These are phyloP conservation scores for Cyphellophora europaea DNA, from an alignment of 2,329 filamentous ascomycete genomes.

Conservation along the genomic window DNA sequence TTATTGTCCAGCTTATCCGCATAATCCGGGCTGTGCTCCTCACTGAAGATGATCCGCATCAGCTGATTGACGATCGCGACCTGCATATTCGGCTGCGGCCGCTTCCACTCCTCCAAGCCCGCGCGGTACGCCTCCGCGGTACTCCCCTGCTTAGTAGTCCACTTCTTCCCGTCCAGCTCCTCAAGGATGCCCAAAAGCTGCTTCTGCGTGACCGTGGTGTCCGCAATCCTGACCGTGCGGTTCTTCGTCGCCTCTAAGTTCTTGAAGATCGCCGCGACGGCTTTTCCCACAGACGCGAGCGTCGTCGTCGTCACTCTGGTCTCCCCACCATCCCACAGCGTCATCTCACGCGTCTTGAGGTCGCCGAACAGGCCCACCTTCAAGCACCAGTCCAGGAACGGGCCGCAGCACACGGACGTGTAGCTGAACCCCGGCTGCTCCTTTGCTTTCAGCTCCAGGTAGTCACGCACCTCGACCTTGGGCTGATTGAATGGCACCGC, in stretches of 20 bases:
- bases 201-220: conserved; percentile 35
- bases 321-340: conserved; percentile 42
- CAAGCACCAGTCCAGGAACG: conserved; percentile 26
- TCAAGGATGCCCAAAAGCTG: conserved; percentile 23
- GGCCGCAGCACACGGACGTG: conserved; percentile 22
- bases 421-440: conserved; percentile 20
- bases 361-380: conserved; percentile 33
- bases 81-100: too few species aligned
- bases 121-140: conserved; percentile 23
- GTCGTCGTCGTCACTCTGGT: conserved; percentile 37
- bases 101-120: conserved; percentile 6
- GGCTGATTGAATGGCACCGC: conserved; percentile 14
- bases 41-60: conserved; percentile 23
- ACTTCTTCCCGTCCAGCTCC: conserved; percentile 3
- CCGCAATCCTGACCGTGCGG: conserved; percentile 34
- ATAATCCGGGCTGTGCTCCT: conserved; percentile 24
- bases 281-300: conserved; percentile 35
- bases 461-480: conserved; percentile 21
- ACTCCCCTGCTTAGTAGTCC: conserved; percentile 19
- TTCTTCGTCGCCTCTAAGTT: conserved; percentile 46
- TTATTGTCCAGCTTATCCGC: conserved; percentile 26
- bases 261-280: conserved; percentile 37
- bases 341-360: conserved; percentile 28
- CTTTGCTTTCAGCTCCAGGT: conserved; percentile 17
- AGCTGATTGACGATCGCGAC: conserved; percentile 23